A percentile compares a stretch with the other conserved stretches of the same genome.
These are phyloP conservation scores for Pterula multifida DNA, from an alignment of 1,284 basidiomycete genomes.

Conservation along the genomic window DNA sequence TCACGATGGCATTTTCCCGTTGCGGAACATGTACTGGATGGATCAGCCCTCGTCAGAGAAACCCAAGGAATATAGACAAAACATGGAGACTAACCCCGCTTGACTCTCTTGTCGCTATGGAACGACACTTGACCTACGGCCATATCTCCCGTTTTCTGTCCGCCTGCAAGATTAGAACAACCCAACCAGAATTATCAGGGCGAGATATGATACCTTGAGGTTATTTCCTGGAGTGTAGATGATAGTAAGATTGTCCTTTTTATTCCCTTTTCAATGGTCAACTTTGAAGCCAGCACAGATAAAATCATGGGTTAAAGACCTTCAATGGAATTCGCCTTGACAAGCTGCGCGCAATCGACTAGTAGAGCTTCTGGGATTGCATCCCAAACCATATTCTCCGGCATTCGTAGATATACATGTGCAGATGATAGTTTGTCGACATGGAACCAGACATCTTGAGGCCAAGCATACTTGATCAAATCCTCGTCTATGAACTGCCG, in stretches of 20 bases:
- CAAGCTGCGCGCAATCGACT: constrained; percentile 84
- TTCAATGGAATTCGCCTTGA: constrained; percentile 97
- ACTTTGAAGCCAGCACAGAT: constrained; percentile 3
- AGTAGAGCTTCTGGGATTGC: constrained; percentile 71
- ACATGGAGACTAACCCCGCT: constrained; percentile 10
- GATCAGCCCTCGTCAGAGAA: neutral
- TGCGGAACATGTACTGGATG: constrained; percentile 60
- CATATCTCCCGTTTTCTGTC: constrained; percentile 92
- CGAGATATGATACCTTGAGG: constrained; percentile 52
- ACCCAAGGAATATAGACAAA: neutral
- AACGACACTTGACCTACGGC: constrained; percentile 93
- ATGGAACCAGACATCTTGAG: constrained; percentile 73
- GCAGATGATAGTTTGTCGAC: constrained; percentile 89
- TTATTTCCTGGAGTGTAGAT: constrained; percentile 91
- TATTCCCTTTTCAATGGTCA: constrained; percentile 60
- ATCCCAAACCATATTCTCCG: constrained; percentile 77
- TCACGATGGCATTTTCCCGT: constrained; percentile 85
- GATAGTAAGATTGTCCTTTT: constrained; percentile 87
- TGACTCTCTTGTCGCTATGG: constrained; percentile 76
- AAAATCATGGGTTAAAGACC: constrained; percentile 32
- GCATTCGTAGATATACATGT: constrained; percentile 88
- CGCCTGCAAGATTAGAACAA: constrained; percentile 4
- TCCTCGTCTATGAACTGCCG: constrained; percentile 66
- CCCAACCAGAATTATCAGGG: neutral
- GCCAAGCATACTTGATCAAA: constrained; percentile 85